Evolutionary conservation across 371 early-diverging fungal genomes (phyloP).

Genomic region (Nematocida displodere): DNA sequence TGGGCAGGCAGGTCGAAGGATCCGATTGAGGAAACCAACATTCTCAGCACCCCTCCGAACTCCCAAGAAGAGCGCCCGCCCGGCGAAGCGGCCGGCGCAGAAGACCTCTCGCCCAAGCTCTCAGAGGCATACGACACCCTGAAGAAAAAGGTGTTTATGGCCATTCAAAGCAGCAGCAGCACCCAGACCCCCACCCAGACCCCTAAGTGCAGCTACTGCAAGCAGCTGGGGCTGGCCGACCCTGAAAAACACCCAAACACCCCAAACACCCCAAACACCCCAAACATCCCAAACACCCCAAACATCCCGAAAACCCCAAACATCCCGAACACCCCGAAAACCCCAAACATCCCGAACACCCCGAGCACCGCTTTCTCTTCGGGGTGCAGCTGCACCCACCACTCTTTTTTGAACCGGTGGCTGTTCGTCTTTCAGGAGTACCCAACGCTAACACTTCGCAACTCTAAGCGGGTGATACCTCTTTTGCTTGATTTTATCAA

Average conservation of each 20-base stretch:
- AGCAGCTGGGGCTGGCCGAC: too few species aligned
- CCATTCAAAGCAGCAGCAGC: too few species aligned
- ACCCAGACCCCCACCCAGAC: too few species aligned
- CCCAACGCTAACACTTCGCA: background rate
- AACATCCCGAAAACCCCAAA: too few species aligned
- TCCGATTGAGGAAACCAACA: background rate
- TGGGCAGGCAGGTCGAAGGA: background rate
- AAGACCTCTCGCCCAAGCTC: background rate
- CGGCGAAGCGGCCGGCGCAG: background rate
- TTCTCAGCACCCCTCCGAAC: background rate
- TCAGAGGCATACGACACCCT: background rate
- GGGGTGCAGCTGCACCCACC: background rate
- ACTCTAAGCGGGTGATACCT: slow-evolving; percentile 20
- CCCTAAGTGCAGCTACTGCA: too few species aligned
- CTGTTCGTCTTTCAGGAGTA: slow-evolving; percentile 41
- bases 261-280: too few species aligned
- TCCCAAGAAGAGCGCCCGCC: background rate
- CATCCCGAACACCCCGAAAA: too few species aligned
- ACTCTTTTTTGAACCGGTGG: slow-evolving; percentile 22
- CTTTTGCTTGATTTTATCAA: slow-evolving; percentile 21
- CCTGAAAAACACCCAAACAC: too few species aligned
- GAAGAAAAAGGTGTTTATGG: too few species aligned
- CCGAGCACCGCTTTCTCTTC: too few species aligned
- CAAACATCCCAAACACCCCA: too few species aligned
- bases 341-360: too few species aligned